Evolutionary conservation across 495 filamentous ascomycete genomes (phyloP).

Genomic region (Penicillium flavigenum): DNA sequence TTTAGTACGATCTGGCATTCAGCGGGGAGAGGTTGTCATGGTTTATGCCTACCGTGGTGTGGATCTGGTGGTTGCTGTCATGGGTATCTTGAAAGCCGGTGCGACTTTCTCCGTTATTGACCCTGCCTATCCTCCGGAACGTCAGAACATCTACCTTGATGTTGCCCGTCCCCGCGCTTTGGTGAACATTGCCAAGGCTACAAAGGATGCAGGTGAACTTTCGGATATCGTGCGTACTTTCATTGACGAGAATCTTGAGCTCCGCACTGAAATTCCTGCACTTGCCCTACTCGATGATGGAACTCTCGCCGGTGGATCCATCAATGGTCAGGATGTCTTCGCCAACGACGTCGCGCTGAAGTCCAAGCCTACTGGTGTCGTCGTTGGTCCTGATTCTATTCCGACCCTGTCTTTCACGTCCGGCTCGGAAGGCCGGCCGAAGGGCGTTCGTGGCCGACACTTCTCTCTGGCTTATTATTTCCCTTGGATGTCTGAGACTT

Average conservation of each 20-base stretch:
- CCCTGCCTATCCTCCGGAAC: constrained; percentile 80
- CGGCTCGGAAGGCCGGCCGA: constrained; percentile 79
- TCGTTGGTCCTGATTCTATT: constrained; percentile 87
- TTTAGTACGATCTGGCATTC: constrained; percentile 68
- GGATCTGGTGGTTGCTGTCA: constrained; percentile 49
- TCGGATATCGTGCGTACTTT: constrained; percentile 69
- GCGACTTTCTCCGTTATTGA: constrained; percentile 68
- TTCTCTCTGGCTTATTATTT: constrained; percentile 86
- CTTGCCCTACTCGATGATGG: constrained; percentile 75
- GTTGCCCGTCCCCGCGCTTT: constrained; percentile 80
- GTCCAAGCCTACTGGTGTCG: constrained; percentile 61
- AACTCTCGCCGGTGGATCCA: constrained; percentile 63
- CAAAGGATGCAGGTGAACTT: constrained; percentile 68
- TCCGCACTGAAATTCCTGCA: constrained; percentile 75
- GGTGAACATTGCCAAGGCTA: constrained; percentile 78
- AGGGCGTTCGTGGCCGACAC: constrained; percentile 87
- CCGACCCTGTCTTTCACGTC: constrained; percentile 85
- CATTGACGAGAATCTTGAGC: constrained; percentile 68
- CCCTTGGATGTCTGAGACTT: constrained; percentile 86
- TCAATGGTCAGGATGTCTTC: constrained; percentile 67
- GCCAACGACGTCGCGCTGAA: constrained; percentile 51
- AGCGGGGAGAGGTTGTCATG: constrained; percentile 89
- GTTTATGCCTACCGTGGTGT: constrained; percentile 77
- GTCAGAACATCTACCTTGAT: constrained; percentile 89
- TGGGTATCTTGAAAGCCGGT: constrained; percentile 57